phyloP scores from a whole-genome alignment of 1,284 basidiomycete species.

The Mycosarcoma maydis region DNA sequence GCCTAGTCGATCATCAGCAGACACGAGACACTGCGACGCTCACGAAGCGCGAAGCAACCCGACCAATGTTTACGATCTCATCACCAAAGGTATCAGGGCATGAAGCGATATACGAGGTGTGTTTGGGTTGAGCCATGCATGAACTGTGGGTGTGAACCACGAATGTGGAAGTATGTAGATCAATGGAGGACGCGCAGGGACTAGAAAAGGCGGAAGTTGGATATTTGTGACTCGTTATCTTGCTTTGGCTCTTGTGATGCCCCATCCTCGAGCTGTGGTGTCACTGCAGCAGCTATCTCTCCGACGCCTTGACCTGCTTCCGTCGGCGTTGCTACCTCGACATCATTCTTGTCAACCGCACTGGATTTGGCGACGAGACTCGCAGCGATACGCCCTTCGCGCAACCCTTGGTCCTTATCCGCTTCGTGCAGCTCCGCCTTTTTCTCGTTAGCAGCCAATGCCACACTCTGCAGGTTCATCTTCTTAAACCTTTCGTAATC shows the following conservation, averaged over 20 bases:
- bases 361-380: constrained; percentile 12
- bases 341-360: background rate
- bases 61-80: too few species aligned
- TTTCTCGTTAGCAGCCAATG: constrained; percentile 25
- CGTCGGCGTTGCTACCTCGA: background rate
- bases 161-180: too few species aligned
- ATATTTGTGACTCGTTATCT: constrained; percentile 10
- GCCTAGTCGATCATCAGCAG: constrained; percentile 1
- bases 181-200: background rate
- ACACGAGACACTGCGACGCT: too few species aligned
- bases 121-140: too few species aligned
- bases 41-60: too few species aligned
- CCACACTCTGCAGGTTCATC: constrained; percentile 53
- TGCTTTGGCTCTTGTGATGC: background rate
- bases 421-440: constrained; percentile 6
- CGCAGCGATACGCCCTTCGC: constrained; percentile 15
- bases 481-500: constrained; percentile 51
- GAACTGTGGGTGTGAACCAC: too few species aligned
- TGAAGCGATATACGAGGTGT: too few species aligned
- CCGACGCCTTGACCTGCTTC: background rate
- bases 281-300: too few species aligned
- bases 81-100: too few species aligned
- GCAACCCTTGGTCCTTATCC: background rate
- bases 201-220: constrained; percentile 31
- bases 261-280: background rate